A percentile compares a stretch with the other conserved stretches of the same genome.
These are phyloP conservation scores for Tulasnella sp. DNA, from an alignment of 768 basidiomycete genomes.

Conservation along the genomic window DNA sequence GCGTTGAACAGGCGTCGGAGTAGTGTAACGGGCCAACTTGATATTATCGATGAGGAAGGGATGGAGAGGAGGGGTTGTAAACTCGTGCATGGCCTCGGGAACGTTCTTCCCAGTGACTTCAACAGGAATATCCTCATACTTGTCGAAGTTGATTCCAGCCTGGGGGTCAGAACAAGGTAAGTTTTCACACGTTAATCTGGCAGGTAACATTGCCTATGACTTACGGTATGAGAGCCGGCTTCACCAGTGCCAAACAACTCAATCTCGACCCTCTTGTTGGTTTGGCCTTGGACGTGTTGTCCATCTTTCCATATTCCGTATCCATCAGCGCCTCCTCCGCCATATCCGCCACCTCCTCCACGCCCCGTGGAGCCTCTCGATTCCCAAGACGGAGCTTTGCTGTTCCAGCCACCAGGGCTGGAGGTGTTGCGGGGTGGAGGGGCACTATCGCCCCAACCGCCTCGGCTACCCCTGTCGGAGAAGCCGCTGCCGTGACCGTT, in stretches of 20 bases:
- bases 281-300: constrained; percentile 69
- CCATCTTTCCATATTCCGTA: constrained; percentile 82
- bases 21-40: constrained; percentile 79
- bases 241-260: constrained; percentile 66
- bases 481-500: too few species aligned
- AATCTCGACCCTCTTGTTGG: constrained; percentile 85
- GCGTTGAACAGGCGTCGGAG: constrained; percentile 98
- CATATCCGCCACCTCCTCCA: constrained; percentile 20
- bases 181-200: neutral
- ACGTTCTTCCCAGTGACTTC: constrained; percentile 95
- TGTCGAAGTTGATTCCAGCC: constrained; percentile 99
- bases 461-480: constrained; percentile 25
- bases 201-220: neutral
- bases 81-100: constrained; percentile 85
- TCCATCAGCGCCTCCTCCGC: constrained; percentile 29
- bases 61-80: constrained; percentile 84
- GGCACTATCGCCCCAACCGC: constrained; percentile 22
- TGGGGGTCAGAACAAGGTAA: neutral
- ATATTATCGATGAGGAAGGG: constrained; percentile 94
- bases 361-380: constrained; percentile 1
- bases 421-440: constrained; percentile 39
- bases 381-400: constrained; percentile 5
- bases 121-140: constrained; percentile 98
- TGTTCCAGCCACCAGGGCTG: constrained; percentile 21
- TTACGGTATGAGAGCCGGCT: neutral